Percentiles rank a stretch among this genome's conserved stretches.
phyloP scores from a whole-genome alignment of 257 asterid species.

The Petrea volubilis region DNA sequence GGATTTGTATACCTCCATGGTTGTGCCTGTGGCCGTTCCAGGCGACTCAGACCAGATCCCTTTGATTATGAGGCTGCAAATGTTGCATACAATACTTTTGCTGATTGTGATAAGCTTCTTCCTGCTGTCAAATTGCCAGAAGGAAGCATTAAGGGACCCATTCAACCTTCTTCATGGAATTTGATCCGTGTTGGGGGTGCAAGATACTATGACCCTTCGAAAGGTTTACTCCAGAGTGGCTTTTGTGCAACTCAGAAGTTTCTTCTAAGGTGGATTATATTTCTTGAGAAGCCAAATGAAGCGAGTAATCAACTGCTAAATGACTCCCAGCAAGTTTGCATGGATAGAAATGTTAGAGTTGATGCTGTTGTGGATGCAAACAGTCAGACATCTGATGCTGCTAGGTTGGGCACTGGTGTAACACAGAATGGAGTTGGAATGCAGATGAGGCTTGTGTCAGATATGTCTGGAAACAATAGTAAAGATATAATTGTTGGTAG shows the following conservation, averaged over 20 bases:
- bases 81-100: constrained; percentile 45
- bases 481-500: constrained; percentile 36
- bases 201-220: constrained; percentile 73
- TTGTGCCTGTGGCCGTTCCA: constrained; percentile 99
- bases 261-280: constrained; percentile 71
- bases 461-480: constrained; percentile 38
- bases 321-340: constrained; percentile 38
- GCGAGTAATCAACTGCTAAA: constrained; percentile 26
- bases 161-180: constrained; percentile 67
- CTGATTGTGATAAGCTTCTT: constrained; percentile 90
- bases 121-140: constrained; percentile 62
- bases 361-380: constrained; percentile 38
- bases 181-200: constrained; percentile 88
- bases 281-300: constrained; percentile 51
- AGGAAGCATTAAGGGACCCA: constrained; percentile 45
- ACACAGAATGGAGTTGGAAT: constrained; percentile 43
- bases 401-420: constrained; percentile 32
- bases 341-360: constrained; percentile 32
- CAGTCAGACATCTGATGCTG: constrained; percentile 37
- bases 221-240: constrained; percentile 94
- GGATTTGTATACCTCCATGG: constrained; percentile 94
- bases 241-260: constrained; percentile 72
- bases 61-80: constrained; percentile 88
- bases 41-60: constrained; percentile 80
- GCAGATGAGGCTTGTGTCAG: constrained; percentile 37